Conservation (phyloP, 306 rosid genomes). For the Prunus persica region Prunus_persica_NCBIv2 NC_034009.1:1563001-1563500, state of each 20-base stretch:
- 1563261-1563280: slow-evolving; percentile 48
- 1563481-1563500: background rate
- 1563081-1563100: slow-evolving; percentile 53
- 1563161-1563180: background rate
- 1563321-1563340: slow-evolving; percentile 86
- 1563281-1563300: slow-evolving; percentile 42
- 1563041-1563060: slow-evolving; percentile 33
- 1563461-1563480: slow-evolving; percentile 17
- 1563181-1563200: background rate
- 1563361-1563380: slow-evolving; percentile 72
- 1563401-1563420: slow-evolving; percentile 15
- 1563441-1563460: slow-evolving; percentile 27
- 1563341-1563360: slow-evolving; percentile 73
- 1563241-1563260: slow-evolving; percentile 54
- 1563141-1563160: background rate
- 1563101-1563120: slow-evolving; percentile 58
- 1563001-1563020: slow-evolving; percentile 15
- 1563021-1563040: slow-evolving; percentile 36
- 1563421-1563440: slow-evolving; percentile 23
- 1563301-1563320: slow-evolving; percentile 52
- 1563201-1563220: background rate
- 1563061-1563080: slow-evolving; percentile 19
- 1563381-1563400: slow-evolving; percentile 59
- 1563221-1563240: slow-evolving; percentile 12
- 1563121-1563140: background rate